Conservation (phyloP, 2,329 filamentous ascomycete genomes). For the Ophiostoma piceae region DNA sequence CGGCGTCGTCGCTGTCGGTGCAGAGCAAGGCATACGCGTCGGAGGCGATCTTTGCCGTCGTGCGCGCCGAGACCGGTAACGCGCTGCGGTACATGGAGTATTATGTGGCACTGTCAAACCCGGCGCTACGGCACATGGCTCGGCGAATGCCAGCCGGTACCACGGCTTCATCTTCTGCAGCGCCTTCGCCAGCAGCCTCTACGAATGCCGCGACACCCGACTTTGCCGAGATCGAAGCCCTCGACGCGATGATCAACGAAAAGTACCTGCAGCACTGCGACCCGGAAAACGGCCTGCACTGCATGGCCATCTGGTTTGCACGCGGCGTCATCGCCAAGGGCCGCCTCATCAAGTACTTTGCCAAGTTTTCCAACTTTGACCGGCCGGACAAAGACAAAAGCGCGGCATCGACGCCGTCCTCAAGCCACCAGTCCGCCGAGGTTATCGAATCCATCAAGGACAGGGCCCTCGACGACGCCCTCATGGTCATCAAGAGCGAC, state of each 20-base stretch:
- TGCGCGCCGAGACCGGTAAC: slow-evolving; percentile 40
- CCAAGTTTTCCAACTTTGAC: slow-evolving; percentile 25
- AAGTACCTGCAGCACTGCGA: slow-evolving; percentile 43
- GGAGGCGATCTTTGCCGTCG: slow-evolving; percentile 41
- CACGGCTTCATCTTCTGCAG: neutral
- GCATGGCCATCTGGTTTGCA: slow-evolving; percentile 38
- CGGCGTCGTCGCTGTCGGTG: neutral
- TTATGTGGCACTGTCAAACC: slow-evolving; percentile 36
- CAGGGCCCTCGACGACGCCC: slow-evolving; percentile 32
- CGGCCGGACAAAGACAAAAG: neutral
- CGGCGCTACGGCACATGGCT: slow-evolving; percentile 31
- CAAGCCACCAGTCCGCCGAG: neutral
- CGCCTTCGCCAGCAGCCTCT: neutral
- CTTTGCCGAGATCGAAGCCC: slow-evolving; percentile 31
- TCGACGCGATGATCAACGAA: slow-evolving; percentile 42
- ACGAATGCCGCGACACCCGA: slow-evolving; percentile 25
- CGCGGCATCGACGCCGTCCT: slow-evolving; percentile 18
- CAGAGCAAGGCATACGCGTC: slow-evolving; percentile 30
- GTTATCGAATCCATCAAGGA: slow-evolving; percentile 27
- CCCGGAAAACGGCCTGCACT: slow-evolving; percentile 38
- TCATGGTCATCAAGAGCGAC: slow-evolving; percentile 38
- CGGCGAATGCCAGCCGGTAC: slow-evolving; percentile 23
- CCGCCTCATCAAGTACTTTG: slow-evolving; percentile 47
- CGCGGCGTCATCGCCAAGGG: slow-evolving; percentile 44
- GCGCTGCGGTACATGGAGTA: slow-evolving; percentile 35